A percentile compares a stretch with the other conserved stretches of the same genome.
These are phyloP conservation scores for Hemileccinum rubropunctum DNA, from an alignment of 768 basidiomycete species.

Conservation along the genomic window DNA sequence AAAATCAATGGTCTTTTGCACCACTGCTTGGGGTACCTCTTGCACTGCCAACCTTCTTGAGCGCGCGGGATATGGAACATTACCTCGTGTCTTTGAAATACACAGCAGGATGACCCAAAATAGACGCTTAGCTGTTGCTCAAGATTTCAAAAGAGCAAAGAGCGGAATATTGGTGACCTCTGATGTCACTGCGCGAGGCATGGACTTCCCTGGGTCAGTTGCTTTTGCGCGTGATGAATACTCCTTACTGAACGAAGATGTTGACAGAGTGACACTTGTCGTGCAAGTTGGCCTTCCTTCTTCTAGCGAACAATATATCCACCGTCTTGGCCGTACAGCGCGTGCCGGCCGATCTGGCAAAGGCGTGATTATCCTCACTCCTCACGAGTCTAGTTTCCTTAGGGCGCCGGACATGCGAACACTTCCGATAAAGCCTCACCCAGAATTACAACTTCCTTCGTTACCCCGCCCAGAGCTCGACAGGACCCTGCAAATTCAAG, in stretches of 20 bases:
- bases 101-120: conserved; percentile 56
- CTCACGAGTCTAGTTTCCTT: conserved; percentile 51
- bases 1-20: conserved; percentile 60
- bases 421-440: conserved; percentile 39
- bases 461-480: conserved; percentile 27
- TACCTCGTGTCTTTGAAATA: conserved; percentile 47
- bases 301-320: conserved; percentile 74
- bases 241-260: conserved; percentile 3
- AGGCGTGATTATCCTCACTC: conserved; percentile 55
- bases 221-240: background rate
- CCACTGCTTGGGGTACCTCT: conserved; percentile 60
- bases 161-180: conserved; percentile 50
- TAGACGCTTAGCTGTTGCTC: conserved; percentile 45
- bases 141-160: conserved; percentile 44
- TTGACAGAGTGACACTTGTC: conserved; percentile 51
- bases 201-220: conserved; percentile 61
- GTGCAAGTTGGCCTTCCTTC: conserved; percentile 66
- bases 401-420: conserved; percentile 35
- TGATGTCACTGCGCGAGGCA: conserved; percentile 62
- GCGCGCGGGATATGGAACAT: conserved; percentile 26
- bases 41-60: conserved; percentile 37
- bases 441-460: conserved; percentile 27
- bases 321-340: conserved; percentile 75
- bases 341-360: conserved; percentile 66
- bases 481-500: conserved; percentile 42